Conservation (phyloP, 2,329 filamentous ascomycete species). For the Fusarium tupiense region DNA sequence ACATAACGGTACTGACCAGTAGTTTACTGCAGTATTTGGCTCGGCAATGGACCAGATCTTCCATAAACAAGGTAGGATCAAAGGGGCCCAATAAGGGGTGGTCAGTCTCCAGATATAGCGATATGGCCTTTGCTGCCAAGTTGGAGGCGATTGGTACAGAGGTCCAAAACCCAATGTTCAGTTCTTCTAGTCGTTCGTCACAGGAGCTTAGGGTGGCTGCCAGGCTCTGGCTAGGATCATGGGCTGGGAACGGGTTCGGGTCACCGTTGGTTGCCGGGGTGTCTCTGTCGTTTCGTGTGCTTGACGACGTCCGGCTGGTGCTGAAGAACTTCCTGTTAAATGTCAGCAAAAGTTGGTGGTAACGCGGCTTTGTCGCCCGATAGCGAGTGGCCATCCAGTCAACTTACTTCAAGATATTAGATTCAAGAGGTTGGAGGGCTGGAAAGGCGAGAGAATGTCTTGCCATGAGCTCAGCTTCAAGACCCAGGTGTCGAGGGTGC, state of each 20-base stretch:
- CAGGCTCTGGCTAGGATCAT: not conserved
- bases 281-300: not conserved
- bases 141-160: constrained; percentile 44
- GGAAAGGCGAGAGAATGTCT: constrained; percentile 23
- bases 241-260: constrained; percentile 7
- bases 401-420: constrained; percentile 13
- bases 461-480: constrained; percentile 29
- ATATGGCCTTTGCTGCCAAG: constrained; percentile 47
- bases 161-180: constrained; percentile 50
- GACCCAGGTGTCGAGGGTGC: not conserved
- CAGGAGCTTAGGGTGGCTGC: not conserved
- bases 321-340: not conserved
- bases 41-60: constrained; percentile 44
- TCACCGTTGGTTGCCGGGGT: not conserved
- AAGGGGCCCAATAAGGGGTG: constrained; percentile 52
- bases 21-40: constrained; percentile 3
- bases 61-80: constrained; percentile 48
- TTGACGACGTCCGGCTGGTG: not conserved
- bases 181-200: constrained; percentile 43
- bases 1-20: constrained; percentile 10
- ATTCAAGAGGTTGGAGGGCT: constrained; percentile 4
- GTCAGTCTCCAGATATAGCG: constrained; percentile 51
- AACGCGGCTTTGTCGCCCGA: not conserved
- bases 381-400: not conserved
- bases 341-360: not conserved